Conservation (phyloP, 2,329 filamentous ascomycete genomes). For the Thelonectria rubi region DNA sequence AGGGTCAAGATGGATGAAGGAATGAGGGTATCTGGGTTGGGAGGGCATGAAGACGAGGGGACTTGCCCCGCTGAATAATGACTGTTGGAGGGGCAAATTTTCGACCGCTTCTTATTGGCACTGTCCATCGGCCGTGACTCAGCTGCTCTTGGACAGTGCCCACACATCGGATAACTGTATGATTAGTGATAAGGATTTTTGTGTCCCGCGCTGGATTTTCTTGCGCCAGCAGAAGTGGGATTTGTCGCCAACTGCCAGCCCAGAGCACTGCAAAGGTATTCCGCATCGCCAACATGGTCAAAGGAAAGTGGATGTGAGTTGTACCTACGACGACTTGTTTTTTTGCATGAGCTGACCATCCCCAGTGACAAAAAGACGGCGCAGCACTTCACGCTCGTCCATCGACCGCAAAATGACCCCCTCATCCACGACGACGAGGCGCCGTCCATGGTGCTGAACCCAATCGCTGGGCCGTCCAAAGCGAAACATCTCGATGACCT, state of each 20-base stretch:
- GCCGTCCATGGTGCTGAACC: slow-evolving; percentile 90
- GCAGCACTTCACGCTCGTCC: slow-evolving; percentile 91
- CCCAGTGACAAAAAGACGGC: slow-evolving; percentile 84
- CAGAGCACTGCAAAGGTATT: slow-evolving; percentile 27
- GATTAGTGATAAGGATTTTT: slow-evolving; percentile 43
- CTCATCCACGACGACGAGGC: slow-evolving; percentile 92
- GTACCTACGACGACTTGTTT: neutral
- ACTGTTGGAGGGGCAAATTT: slow-evolving; percentile 61
- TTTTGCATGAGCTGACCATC: slow-evolving; percentile 21
- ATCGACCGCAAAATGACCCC: slow-evolving; percentile 96
- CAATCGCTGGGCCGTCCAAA: slow-evolving; percentile 51
- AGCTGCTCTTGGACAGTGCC: slow-evolving; percentile 41
- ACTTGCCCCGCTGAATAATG: slow-evolving; percentile 51
- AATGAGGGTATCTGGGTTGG: slow-evolving; percentile 30
- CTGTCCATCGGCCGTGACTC: slow-evolving; percentile 37
- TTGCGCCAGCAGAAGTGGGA: slow-evolving; percentile 37
- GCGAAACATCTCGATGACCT: slow-evolving; percentile 80
- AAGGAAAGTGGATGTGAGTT: slow-evolving; percentile 73
- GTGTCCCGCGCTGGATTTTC: slow-evolving; percentile 46
- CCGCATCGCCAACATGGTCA: slow-evolving; percentile 69
- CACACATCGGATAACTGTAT: slow-evolving; percentile 43
- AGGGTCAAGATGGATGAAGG: slow-evolving; percentile 22
- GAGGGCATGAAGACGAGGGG: slow-evolving; percentile 32
- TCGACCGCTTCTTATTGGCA: slow-evolving; percentile 40
- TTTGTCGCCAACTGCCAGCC: slow-evolving; percentile 40